Percentiles rank a stretch among this genome's conserved stretches.
Evolutionary conservation across 1,284 basidiomycete species (phyloP).

Genomic region (Malassezia restricta): DNA sequence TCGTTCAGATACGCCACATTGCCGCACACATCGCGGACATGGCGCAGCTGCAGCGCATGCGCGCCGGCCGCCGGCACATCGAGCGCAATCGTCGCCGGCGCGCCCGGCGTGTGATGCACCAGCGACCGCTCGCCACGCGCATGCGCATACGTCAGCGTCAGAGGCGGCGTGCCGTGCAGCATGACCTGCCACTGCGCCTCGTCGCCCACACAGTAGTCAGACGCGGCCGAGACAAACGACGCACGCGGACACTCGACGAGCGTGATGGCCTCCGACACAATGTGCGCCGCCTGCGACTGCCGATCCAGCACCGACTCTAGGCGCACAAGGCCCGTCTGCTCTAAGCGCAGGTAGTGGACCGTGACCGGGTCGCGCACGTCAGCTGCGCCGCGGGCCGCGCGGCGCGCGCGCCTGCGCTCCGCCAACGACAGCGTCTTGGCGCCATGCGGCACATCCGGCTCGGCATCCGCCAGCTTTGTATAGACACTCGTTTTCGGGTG

Average conservation of each 20-base stretch:
- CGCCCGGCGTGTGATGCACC: constrained; percentile 1
- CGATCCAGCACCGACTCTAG: constrained; percentile 39
- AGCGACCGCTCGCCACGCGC: background rate
- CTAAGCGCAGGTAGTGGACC: constrained; percentile 30
- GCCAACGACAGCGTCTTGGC: constrained; percentile 4
- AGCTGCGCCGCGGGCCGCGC: constrained; percentile 1
- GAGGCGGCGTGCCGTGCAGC: constrained; percentile 34
- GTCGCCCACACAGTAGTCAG: constrained; percentile 33
- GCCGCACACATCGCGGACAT: constrained; percentile 39
- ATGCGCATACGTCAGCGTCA: constrained; percentile 27
- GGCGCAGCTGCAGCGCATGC: constrained; percentile 28
- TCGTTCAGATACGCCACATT: constrained; percentile 18
- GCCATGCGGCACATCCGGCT: constrained; percentile 12
- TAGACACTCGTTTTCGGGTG: constrained; percentile 1
- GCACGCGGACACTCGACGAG: constrained; percentile 39
- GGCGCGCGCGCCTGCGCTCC: constrained; percentile 10
- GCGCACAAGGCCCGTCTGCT: constrained; percentile 26
- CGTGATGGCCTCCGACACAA: constrained; percentile 25
- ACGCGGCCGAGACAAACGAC: constrained; percentile 17
- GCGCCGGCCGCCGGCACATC: constrained; percentile 26
- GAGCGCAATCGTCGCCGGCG: constrained; percentile 13
- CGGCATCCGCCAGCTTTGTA: background rate
- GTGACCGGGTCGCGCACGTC: background rate
- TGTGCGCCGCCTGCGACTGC: constrained; percentile 28
- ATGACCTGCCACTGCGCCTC: constrained; percentile 25